Base-by-base conservation (phyloP, 257 asterid genomes). In the Echium plantagineum region DNA sequence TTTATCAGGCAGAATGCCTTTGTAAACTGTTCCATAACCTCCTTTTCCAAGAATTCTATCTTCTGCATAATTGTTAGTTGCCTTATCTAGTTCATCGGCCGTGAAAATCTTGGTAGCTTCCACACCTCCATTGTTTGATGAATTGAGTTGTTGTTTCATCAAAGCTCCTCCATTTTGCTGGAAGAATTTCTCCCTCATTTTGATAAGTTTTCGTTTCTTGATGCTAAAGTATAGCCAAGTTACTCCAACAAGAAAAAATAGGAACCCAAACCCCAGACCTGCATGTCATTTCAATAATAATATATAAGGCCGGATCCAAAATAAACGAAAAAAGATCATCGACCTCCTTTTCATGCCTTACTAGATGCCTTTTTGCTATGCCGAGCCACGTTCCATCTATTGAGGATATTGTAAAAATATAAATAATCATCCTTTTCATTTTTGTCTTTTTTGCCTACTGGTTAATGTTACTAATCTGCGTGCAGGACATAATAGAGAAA, bases 131-230 rank as follows among this genome's bases (percentile, higher is more conserved):
- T n/a, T n/a, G n/a, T n/a, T n/a, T n/a, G n/a, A n/a, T n/a, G n/a
- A n/a, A n/a, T n/a, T n/a, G n/a, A n/a, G n/a, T n/a, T n/a, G n/a
- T n/a, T n/a, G n/a, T 60, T 70, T 82, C 30, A 89, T 56, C 1
- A 86, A 26, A 16, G 79, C 6, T n/a, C 97, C 95, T 0, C 97
- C 97, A 24, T 89, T 89, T 69, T 84, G 94, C 42, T 80, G 85
- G 71, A 89, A 89, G 73, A 89, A 86, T 17, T 77, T 82, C 53
- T 78, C 80, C 28, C 94, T 62, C 9, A 64, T 80, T 65, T 78
- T 68, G 17, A 68, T 46, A 21, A 79, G 69, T 35, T 74, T 74
- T 53, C 89, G 68, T 58, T 77, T 78, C 71, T 79, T 82, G 61
- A 78, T 58, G 68, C 70, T 70, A 18, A 89, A 86, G 65, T 82